Conservation (phyloP, 2,329 filamentous ascomycete species). For the Knufia fluminis region DNA sequence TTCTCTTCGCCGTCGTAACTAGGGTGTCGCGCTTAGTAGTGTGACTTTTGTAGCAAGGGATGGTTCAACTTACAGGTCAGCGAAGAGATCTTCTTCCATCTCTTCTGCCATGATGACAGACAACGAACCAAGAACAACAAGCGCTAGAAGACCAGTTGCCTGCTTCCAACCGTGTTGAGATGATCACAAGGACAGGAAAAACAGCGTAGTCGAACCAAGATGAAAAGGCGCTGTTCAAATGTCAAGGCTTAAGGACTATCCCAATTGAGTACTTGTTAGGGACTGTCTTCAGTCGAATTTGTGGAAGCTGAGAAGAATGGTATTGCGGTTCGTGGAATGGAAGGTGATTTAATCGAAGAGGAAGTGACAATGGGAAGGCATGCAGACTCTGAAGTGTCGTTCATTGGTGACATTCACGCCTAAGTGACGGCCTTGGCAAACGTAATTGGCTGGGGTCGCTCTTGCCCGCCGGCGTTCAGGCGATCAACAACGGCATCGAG, state of each 20-base stretch:
- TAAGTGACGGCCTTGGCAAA: constrained; percentile 4
- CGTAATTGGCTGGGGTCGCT: not conserved
- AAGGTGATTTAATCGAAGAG: not conserved
- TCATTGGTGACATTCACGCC: not conserved
- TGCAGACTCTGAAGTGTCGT: not conserved
- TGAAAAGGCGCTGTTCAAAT: too few species aligned
- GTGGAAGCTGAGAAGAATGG: too few species aligned
- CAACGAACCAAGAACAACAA: not conserved
- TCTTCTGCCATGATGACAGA: constrained; percentile 59
- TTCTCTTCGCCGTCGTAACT: constrained; percentile 62
- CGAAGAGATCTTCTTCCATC: constrained; percentile 89
- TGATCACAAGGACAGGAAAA: not conserved
- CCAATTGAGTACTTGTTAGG: too few species aligned
- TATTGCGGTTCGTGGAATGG: not conserved
- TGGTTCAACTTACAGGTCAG: constrained; percentile 72
- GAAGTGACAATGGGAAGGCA: not conserved
- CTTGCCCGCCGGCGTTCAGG: not conserved
- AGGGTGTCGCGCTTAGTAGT: constrained; percentile 12
- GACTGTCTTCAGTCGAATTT: too few species aligned
- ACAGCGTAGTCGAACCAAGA: too few species aligned
- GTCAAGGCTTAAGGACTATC: too few species aligned
- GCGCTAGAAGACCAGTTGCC: not conserved
- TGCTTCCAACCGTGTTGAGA: not conserved
- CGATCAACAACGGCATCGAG: too few species aligned
- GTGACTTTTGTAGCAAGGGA: not conserved